A percentile compares a stretch with the other conserved stretches of the same genome.
Evolutionary conservation across 371 early-diverging fungal genomes (phyloP).

Genomic region (Syncephalastrum sp.): DNA sequence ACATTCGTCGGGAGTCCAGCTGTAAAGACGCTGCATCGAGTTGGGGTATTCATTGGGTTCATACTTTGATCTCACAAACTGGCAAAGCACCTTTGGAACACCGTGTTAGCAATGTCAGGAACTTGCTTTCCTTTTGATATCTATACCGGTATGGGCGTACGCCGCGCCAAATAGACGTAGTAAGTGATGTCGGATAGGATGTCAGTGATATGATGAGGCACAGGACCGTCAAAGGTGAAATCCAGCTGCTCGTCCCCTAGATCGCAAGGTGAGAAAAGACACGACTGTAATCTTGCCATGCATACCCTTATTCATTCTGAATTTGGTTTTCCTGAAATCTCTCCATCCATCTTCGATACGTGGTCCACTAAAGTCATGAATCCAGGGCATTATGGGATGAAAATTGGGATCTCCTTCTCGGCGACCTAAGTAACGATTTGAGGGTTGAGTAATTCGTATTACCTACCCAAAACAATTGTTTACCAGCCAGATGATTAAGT

Average conservation of each 20-base stretch:
- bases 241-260: slow-evolving; percentile 71
- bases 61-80: slow-evolving; percentile 70
- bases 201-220: slow-evolving; percentile 73
- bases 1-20: slow-evolving; percentile 78
- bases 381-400: slow-evolving; percentile 75
- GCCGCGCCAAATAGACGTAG: slow-evolving; percentile 67
- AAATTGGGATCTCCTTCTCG: slow-evolving; percentile 68
- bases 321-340: slow-evolving; percentile 67
- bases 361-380: slow-evolving; percentile 65
- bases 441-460: background rate
- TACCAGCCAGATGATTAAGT: slow-evolving; percentile 75
- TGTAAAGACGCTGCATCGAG: slow-evolving; percentile 60
- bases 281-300: background rate
- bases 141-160: slow-evolving; percentile 61
- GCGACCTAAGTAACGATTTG: slow-evolving; percentile 38
- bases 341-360: slow-evolving; percentile 58
- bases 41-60: slow-evolving; percentile 73
- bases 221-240: slow-evolving; percentile 66
- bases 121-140: background rate
- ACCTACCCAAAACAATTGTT: slow-evolving; percentile 10
- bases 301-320: slow-evolving; percentile 64
- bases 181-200: slow-evolving; percentile 72
- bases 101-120: background rate
- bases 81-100: slow-evolving; percentile 46
- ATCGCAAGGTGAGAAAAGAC: background rate